Evolutionary conservation across 495 filamentous ascomycete genomes (phyloP), one percentile per base, ranked within the genome.

Genomic region (Pseudoneurospora amorphoporcata): DNA sequence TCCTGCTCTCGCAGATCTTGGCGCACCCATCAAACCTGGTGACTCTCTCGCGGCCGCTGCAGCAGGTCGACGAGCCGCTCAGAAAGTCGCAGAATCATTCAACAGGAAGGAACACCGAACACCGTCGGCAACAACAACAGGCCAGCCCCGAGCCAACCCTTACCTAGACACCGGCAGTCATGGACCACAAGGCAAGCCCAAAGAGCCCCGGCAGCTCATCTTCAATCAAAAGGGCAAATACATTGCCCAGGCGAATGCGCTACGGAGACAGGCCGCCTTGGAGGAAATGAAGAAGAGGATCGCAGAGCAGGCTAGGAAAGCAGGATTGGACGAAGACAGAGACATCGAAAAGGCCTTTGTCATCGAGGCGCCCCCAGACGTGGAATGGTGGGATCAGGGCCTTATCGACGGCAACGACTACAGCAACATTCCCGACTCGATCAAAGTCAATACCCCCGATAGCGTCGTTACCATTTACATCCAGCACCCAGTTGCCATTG

Each of bases 181-280:
- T 75, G 86, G 87, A 23, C 88, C 89, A 3, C 83, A 88, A 8
- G 86, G 87, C 37, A 92, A 85, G 69, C 86, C 86, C 32, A 87
- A 93, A 43, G 84, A 91, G 70, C 84, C 92, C 2, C 89, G 92
- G 58, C 89, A 93, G 75, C 87, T 99, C 23, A 80, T 93, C 12
- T 98, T 99, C 86, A 97, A 98, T 82, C 90, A 94, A 76, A 97
- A 97, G 79, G 95, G 95, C 69, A 98, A 98, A 87, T 98, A 96
- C 77, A 96, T 98, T 70, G 89, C 92, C 73, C 95, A 98, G 80
- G 96, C 92, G 2, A 93, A 91, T 79, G 94, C 93, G 73, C 84
- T 97, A 29, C 89, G 95, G 61, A 86, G 92, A 73, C 93, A 97
- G 81, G 93, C 91, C 37, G 91, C 91, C 76, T 84, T 99, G 58